Percentiles rank a stretch among this genome's conserved stretches.
phyloP scores from a whole-genome alignment of 177 flowering plant genomes.

The Vitis hybrid region DNA sequence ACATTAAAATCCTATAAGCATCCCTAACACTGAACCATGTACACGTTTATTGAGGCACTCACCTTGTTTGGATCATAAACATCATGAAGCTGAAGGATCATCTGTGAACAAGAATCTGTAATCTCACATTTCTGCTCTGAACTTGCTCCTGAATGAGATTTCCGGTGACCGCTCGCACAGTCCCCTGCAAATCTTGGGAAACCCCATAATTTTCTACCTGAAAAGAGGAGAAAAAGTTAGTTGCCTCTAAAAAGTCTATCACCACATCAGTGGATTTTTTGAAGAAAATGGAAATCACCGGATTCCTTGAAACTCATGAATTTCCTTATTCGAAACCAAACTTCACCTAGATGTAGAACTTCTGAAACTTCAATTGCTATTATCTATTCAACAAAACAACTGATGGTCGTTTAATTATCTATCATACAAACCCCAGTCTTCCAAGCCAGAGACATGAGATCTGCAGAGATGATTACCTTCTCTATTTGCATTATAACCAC shows the following conservation, averaged over 20 bases:
- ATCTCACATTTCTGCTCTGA: conserved; percentile 49
- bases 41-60: not conserved
- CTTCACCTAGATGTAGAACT: too few species aligned
- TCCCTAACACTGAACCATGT: not conserved
- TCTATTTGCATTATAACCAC: too few species aligned
- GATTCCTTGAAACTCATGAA: too few species aligned
- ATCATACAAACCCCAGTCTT: too few species aligned
- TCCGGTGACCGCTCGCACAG: conserved; percentile 52
- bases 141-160: conserved; percentile 35
- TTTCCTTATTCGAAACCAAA: too few species aligned
- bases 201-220: conserved; percentile 56
- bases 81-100: conserved; percentile 65
- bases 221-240: not conserved
- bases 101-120: conserved; percentile 59
- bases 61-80: conserved; percentile 61
- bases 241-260: not conserved
- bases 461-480: too few species aligned
- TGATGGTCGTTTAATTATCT: too few species aligned
- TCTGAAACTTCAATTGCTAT: too few species aligned
- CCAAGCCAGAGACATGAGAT: too few species aligned
- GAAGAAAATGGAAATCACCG: not conserved
- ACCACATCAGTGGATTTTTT: not conserved
- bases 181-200: conserved; percentile 68
- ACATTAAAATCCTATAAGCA: not conserved
- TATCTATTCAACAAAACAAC: too few species aligned